Conservation (phyloP, 345 rosid species). For the Toxicodendron radicans region DNA sequence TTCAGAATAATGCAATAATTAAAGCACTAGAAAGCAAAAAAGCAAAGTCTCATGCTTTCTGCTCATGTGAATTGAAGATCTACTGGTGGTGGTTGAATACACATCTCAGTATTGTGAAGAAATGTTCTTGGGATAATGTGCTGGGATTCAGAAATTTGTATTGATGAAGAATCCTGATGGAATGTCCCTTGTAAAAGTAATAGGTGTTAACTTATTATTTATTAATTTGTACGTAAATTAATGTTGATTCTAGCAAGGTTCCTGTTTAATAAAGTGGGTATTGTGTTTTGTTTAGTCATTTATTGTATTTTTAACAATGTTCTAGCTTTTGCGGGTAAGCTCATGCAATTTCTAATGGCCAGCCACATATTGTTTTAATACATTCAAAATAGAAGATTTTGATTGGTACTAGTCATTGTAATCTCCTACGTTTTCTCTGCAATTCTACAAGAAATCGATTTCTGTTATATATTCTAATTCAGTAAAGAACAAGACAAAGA, state of each 20-base stretch:
- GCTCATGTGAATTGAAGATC: slow-evolving; percentile 15
- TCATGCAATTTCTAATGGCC: no score
- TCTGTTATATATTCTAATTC: no score
- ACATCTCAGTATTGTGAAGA: background rate
- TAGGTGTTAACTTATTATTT: background rate
- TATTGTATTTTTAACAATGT: no score
- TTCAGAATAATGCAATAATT: slow-evolving; percentile 2
- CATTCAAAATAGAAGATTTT: no score
- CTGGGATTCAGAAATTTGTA: slow-evolving; percentile 58
- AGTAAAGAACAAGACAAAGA: no score
- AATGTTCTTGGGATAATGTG: slow-evolving; percentile 20
- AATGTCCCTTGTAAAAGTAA: slow-evolving; percentile 33
- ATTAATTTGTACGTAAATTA: slow-evolving; percentile 3
- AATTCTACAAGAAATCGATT: no score
- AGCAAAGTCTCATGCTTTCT: background rate
- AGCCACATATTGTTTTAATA: no score
- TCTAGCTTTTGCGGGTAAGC: no score
- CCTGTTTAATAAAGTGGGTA: background rate
- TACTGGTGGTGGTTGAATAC: slow-evolving; percentile 18
- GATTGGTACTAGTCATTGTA: no score
- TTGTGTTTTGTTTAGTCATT: background rate
- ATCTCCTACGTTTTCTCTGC: no score
- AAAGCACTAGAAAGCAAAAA: slow-evolving; percentile 1
- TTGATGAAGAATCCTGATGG: slow-evolving; percentile 60
- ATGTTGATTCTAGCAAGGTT: background rate